Base-by-base conservation (phyloP, 257 asterid species). In the Salvia splendens region DNA sequence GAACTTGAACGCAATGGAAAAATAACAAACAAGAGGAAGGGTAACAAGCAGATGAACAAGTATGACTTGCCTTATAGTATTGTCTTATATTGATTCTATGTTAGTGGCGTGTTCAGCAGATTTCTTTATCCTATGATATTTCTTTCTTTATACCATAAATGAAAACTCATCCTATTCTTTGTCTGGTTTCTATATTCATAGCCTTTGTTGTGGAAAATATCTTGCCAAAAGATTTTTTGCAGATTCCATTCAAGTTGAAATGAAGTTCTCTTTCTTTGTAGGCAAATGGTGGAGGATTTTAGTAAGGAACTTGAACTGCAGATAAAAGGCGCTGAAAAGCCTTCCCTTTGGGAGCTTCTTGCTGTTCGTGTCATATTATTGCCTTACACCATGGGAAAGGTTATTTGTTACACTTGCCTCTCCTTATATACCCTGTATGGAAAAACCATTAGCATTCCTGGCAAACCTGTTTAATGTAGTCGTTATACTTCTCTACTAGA, bases 1-100 rank as follows among this genome's bases (percentile, higher is more conserved):
- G 98, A 94, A 78, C 84, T 88, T 65, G 98, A 94, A 77, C 95
- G 96, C 77, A 87, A 82, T 67, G 99, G 99, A 57, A 96, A 91
- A 54, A 69, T 73, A 72, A 78, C 96, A 24, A 91, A 73, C 73
- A 88, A 79, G 86, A 94, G 86, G 86, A 94, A 88, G 95, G 69
- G 82, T 50, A 79, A 70, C 85, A 91, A 91, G 79, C 95, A 77
- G 70, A 81, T 76, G 65, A 81, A 83, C 87, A 88, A 85, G 99
- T 90, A 86, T 60, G 92, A 32, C 24, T 8, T 59, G 62, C 79
- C 35, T 60, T 57, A 12, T 30, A n/a, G n/a, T n/a, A 71, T 56
- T 50, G 65, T 46, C 74, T 55, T 61, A 66, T 61, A 43, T 50
- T 64, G 50, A 41, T 45, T 67, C 53, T 45, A 67, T 61, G 15